Conservation (phyloP, 148 eudicot species). For the Salicornia ramosissima region DNA sequence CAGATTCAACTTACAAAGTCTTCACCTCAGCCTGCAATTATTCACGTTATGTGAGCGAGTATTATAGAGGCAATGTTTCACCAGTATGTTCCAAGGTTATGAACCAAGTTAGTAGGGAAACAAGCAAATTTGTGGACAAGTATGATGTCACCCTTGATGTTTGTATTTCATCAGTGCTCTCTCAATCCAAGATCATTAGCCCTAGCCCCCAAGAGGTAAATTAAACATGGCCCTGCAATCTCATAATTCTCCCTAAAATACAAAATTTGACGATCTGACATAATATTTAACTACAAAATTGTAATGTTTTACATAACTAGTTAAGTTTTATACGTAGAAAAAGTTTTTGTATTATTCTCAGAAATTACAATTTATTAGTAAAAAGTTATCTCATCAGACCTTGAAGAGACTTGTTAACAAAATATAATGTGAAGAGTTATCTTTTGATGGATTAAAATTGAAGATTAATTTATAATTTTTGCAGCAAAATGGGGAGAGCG, state of each 20-base stretch:
- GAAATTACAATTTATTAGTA: too few relatives aligned
- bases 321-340: too few relatives aligned
- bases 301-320: too few relatives aligned
- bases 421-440: background rate
- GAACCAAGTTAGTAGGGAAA: constrained; percentile 73
- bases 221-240: constrained; percentile 8
- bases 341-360: too few relatives aligned
- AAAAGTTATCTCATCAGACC: too few relatives aligned
- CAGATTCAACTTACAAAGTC: constrained; percentile 77
- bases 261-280: too few relatives aligned
- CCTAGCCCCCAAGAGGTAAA: constrained; percentile 68
- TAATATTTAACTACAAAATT: too few relatives aligned
- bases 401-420: too few relatives aligned
- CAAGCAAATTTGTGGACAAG: constrained; percentile 85
- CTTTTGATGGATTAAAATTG: background rate
- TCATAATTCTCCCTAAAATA: too few relatives aligned
- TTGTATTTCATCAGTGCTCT: constrained; percentile 75
- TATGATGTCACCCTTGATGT: constrained; percentile 97
- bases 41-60: constrained; percentile 81
- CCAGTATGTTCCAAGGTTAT: constrained; percentile 67
- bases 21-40: constrained; percentile 84
- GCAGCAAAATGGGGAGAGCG: constrained; percentile 59
- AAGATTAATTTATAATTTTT: background rate
- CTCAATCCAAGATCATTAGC: constrained; percentile 74
- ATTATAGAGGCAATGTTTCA: constrained; percentile 68